A percentile compares a stretch with the other conserved stretches of the same genome.
These are phyloP conservation scores for Mycothermus thermophilus DNA, from an alignment of 495 filamentous ascomycete genomes.

Conservation along the genomic window DNA sequence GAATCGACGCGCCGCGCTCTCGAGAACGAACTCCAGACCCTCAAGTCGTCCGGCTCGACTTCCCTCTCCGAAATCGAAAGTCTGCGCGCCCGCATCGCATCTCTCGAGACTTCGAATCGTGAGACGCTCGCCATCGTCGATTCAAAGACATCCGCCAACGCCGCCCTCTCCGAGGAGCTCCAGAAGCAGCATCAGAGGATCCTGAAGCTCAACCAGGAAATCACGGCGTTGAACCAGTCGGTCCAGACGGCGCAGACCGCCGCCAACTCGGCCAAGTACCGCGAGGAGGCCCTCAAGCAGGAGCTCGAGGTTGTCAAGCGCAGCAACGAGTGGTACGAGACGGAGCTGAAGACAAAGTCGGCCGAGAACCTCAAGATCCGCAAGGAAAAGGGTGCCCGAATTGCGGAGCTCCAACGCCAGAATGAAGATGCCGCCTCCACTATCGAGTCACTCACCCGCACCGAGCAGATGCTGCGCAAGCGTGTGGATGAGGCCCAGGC, in stretches of 20 bases:
- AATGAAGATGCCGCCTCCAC: constrained; percentile 70
- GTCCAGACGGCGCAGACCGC: constrained; percentile 67
- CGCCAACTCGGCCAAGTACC: constrained; percentile 64
- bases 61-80: constrained; percentile 64
- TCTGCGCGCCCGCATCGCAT: constrained; percentile 63
- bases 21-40: constrained; percentile 65
- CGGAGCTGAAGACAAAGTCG: constrained; percentile 76
- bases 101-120: constrained; percentile 80
- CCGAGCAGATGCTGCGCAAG: constrained; percentile 63
- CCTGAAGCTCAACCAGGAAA: constrained; percentile 63
- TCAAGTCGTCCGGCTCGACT: constrained; percentile 61
- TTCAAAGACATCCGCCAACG: constrained; percentile 75
- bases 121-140: constrained; percentile 80
- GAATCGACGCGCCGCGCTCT: constrained; percentile 34
- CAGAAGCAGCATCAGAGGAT: constrained; percentile 77
- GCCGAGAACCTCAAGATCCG: constrained; percentile 78
- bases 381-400: constrained; percentile 81
- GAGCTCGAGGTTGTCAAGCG: constrained; percentile 74
- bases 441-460: constrained; percentile 62
- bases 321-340: constrained; percentile 84
- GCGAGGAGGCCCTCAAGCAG: constrained; percentile 75
- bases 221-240: constrained; percentile 64
- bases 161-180: constrained; percentile 72
- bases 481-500: constrained; percentile 71
- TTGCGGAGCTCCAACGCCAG: constrained; percentile 73